Base-by-base conservation (phyloP, 768 basidiomycete genomes). In the Scleroderma citrinum region DNA sequence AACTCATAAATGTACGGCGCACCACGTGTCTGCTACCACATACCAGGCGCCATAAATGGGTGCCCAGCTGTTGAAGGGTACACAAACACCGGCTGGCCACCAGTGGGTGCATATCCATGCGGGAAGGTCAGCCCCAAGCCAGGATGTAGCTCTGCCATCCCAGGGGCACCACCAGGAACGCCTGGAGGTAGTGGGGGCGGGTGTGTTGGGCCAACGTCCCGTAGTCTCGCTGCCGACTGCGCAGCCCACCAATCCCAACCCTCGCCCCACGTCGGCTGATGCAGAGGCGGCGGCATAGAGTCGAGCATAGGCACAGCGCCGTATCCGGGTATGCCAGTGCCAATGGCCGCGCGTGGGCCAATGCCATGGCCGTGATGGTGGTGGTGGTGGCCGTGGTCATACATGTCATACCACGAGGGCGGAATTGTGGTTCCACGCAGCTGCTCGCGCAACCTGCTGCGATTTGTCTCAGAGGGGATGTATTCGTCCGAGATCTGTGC, bases 401-500 rank as follows among this genome's bases (percentile, higher is more conserved):
- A 42, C 2, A 30, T 7, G 20, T 62, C 64, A 24, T 66, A 66
- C 64, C 64, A 66, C 19, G 64, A 62, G 26, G 66, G 56, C 5
- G 63, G 59, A 8, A 54, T 26, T 13, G 23, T 46, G 14, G 52
- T 61, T 21, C 49, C 49, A 4, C 51, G 44, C 31, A 53, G 29
- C 30, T 16, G 38, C 34, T 16, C 38, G 14, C 56, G 59, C 38
- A 56, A 19, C 51, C 42, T 53, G 32, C 53, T 54, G 10, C 66
- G 56, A 10, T 53, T 52, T 2, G 49, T 63, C 31, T 41, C 23
- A 2, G 70, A 69, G 0, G 76, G 76, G 48, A 73, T 62, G 53
- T 77, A 76, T 50, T 72, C 71, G 19, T 65, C 64, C 3, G 75
- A 75, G 41, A 74, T 70, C 32, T 75, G 71, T 3, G 66, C 62